A percentile compares a stretch with the other conserved stretches of the same genome.
phyloP scores from a whole-genome alignment of 2,329 filamentous ascomycete genomes.

The Periconia macrospinosa region DNA sequence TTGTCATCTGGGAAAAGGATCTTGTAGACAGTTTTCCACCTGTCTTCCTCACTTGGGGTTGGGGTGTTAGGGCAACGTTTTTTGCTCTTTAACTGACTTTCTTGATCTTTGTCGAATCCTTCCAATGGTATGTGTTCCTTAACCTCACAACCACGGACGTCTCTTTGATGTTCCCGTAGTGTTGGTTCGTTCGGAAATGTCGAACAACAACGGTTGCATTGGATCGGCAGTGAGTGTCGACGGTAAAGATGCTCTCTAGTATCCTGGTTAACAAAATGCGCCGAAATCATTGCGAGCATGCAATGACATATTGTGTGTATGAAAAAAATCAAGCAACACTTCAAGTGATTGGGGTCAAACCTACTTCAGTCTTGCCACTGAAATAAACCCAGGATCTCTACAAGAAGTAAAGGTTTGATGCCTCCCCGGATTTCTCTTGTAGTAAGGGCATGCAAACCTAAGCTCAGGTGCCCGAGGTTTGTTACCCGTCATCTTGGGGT shows the following conservation, averaged over 20 bases:
- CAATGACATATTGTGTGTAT: no score
- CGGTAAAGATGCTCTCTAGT: conserved; percentile 28
- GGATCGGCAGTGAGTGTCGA: conserved; percentile 24
- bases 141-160: conserved; percentile 21
- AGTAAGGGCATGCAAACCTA: conserved; percentile 26
- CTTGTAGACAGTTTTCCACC: conserved; percentile 27
- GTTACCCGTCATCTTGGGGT: conserved; percentile 7
- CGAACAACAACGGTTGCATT: conserved; percentile 26
- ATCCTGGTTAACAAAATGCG: not conserved
- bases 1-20: conserved; percentile 28
- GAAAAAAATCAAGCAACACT: not conserved
- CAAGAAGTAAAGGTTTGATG: conserved; percentile 28
- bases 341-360: not conserved
- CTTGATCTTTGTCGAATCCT: conserved; percentile 30
- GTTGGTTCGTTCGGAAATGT: conserved; percentile 21
- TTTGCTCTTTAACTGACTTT: conserved; percentile 28
- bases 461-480: conserved; percentile 14
- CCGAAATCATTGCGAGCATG: not conserved
- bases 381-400: conserved; percentile 26
- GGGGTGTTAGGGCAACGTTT: conserved; percentile 18
- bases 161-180: conserved; percentile 27
- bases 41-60: conserved; percentile 24
- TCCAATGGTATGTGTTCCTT: conserved; percentile 21
- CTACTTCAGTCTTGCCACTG: conserved; percentile 26
- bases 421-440: conserved; percentile 26